Conservation (phyloP, 1,139 yeast species). For the Ashbya aceris region DNA sequence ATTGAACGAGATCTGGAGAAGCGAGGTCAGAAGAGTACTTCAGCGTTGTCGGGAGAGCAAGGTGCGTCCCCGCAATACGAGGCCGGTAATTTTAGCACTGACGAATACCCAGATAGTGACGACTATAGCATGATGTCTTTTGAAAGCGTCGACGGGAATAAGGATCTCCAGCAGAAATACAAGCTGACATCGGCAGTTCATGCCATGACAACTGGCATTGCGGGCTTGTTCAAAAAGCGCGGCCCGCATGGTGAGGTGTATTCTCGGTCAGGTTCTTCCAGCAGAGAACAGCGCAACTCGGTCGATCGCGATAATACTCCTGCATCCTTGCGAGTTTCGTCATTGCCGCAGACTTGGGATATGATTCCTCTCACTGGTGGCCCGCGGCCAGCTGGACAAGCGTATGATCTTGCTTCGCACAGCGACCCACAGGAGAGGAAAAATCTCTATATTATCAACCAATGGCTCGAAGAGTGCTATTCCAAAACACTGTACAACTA, state of each 20-base stretch:
- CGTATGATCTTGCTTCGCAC: not conserved
- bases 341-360: too few species aligned
- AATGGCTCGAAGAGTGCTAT: constrained; percentile 18
- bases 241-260: not conserved
- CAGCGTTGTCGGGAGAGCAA: constrained; percentile 3
- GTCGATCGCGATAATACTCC: too few species aligned
- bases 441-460: constrained; percentile 8
- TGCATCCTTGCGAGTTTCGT: too few species aligned
- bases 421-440: constrained; percentile 2
- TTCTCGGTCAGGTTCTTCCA: too few species aligned
- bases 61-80: constrained; percentile 3
- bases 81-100: constrained; percentile 9
- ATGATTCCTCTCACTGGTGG: too few species aligned
- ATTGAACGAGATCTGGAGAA: constrained; percentile 6
- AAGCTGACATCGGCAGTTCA: not conserved
- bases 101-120: constrained; percentile 3
- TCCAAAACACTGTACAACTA: constrained; percentile 16
- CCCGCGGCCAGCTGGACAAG: too few species aligned
- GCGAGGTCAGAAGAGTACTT: not conserved
- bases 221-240: constrained; percentile 4
- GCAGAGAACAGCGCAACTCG: too few species aligned
- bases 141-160: not conserved
- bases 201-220: constrained; percentile 5
- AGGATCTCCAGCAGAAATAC: not conserved
- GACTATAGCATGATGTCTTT: not conserved